Conservation (phyloP, 1,284 basidiomycete genomes). For the Takashimella tepidaria region DNA sequence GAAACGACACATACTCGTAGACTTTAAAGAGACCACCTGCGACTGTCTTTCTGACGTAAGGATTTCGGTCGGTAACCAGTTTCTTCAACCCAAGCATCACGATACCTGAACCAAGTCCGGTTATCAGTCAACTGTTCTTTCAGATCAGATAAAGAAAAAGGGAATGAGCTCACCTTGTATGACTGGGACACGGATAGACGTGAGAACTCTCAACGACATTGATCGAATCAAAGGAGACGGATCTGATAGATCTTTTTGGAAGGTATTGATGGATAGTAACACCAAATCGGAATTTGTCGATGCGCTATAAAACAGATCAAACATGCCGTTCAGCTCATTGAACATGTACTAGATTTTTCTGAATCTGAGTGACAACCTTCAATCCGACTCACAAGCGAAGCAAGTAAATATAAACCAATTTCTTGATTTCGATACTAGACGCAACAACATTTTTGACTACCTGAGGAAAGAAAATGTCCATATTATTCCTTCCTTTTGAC, state of each 20-base stretch:
- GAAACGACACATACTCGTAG: conserved; percentile 59
- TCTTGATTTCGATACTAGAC: conserved; percentile 85
- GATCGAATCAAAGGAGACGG: conserved; percentile 85
- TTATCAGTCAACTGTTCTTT: neutral
- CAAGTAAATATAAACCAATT: conserved; percentile 96
- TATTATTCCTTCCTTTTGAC: conserved; percentile 77
- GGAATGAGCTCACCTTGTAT: conserved; percentile 56
- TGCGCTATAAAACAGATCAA: conserved; percentile 52
- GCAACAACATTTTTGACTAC: conserved; percentile 92
- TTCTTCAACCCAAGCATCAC: conserved; percentile 87
- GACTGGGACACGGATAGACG: conserved; percentile 82
- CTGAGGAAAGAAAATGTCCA: conserved; percentile 85
- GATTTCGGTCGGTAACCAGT: conserved; percentile 81
- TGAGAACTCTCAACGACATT: conserved; percentile 90
- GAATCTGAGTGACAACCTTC: neutral
- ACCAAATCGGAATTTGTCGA: conserved; percentile 90
- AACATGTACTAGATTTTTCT: conserved; percentile 1
- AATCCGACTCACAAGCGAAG: conserved; percentile 60
- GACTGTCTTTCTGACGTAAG: conserved; percentile 88
- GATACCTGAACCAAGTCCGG: conserved; percentile 54
- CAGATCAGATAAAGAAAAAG: neutral
- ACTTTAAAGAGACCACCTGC: conserved; percentile 83
- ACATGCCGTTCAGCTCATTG: too few relatives aligned
- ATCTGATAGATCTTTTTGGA: conserved; percentile 93
- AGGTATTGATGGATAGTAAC: conserved; percentile 95